A percentile compares a stretch with the other conserved stretches of the same genome.
Conservation (phyloP, 139 green algal species). For the Edaphochlamys debaryana region DNA sequence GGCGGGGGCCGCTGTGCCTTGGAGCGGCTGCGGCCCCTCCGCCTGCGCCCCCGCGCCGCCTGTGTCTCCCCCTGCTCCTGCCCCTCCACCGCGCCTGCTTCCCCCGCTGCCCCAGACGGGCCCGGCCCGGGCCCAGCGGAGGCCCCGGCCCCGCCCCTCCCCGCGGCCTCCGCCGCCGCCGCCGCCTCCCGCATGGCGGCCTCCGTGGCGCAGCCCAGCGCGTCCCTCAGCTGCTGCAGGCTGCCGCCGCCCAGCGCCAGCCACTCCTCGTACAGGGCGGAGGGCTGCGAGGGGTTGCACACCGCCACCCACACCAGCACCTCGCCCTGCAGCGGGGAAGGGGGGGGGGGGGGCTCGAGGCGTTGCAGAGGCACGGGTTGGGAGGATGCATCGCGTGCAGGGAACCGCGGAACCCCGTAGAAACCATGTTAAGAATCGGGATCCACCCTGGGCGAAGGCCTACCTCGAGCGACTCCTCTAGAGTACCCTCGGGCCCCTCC, state of each 20-base stretch:
- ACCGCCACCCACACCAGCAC: conserved; percentile 35
- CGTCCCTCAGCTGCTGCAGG: conserved; percentile 27
- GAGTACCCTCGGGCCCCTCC: no score
- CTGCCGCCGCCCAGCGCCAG: background rate
- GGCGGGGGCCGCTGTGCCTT: no score
- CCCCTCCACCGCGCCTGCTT: no score
- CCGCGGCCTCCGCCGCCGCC: background rate
- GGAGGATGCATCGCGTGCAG: background rate
- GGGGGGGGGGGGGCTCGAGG: background rate
- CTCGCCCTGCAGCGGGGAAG: background rate
- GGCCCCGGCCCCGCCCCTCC: no score
- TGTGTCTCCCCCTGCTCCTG: background rate
- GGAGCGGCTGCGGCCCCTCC: no score
- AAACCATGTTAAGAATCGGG: background rate
- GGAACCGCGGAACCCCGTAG: background rate
- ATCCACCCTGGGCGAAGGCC: no score
- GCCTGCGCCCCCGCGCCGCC: background rate
- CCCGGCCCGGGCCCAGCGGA: background rate
- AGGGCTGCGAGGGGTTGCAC: conserved; percentile 11
- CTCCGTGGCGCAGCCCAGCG: conserved; percentile 27
- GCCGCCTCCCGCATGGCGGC: conserved; percentile 22
- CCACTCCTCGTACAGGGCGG: conserved; percentile 17
- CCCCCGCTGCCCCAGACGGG: no score
- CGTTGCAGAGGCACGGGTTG: background rate
- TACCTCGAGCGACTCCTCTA: no score